A percentile compares a stretch with the other conserved stretches of the same genome.
These are phyloP conservation scores for Debaryomyces singareniensis DNA, from an alignment of 1,139 yeast genomes.

Conservation along the genomic window DNA sequence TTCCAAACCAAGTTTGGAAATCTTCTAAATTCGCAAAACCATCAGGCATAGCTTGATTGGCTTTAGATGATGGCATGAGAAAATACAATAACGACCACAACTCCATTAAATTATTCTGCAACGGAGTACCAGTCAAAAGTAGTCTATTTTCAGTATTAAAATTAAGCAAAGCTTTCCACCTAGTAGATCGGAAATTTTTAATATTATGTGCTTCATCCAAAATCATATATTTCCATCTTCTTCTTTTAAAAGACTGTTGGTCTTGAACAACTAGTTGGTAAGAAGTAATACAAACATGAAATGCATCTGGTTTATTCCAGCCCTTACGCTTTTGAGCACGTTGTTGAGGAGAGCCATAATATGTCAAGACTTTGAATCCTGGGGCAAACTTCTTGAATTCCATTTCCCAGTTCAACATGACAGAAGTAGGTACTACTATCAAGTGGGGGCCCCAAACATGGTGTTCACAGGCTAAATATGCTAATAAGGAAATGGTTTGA, in stretches of 20 bases:
- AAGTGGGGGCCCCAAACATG: conserved; percentile 98
- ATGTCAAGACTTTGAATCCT: conserved; percentile 90
- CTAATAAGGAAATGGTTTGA: conserved; percentile 82
- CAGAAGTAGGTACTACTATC: conserved; percentile 96
- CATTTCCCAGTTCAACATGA: conserved; percentile 99
- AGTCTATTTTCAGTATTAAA: conserved; percentile 88
- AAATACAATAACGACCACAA: conserved; percentile 91
- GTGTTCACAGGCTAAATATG: conserved; percentile 89
- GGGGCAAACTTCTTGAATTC: conserved; percentile 98
- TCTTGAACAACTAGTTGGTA: conserved; percentile 96
- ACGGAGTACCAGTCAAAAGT: conserved; percentile 89
- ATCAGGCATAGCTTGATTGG: conserved; percentile 72
- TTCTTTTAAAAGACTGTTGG: conserved; percentile 86
- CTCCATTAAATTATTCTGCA: conserved; percentile 88
- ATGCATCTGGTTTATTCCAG: conserved; percentile 94
- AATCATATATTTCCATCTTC: conserved; percentile 94
- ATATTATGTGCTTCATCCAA: conserved; percentile 98
- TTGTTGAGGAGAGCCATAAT: conserved; percentile 97
- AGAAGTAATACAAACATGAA: conserved; percentile 95
- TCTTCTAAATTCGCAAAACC: conserved; percentile 96
- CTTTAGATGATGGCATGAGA: conserved; percentile 85
- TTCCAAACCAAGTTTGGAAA: conserved; percentile 97
- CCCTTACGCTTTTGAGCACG: conserved; percentile 94
- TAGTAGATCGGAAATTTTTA: conserved; percentile 88
- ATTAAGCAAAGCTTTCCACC: conserved; percentile 94